Conservation (phyloP, 257 asterid species). For the Nemophila menziesii region DNA sequence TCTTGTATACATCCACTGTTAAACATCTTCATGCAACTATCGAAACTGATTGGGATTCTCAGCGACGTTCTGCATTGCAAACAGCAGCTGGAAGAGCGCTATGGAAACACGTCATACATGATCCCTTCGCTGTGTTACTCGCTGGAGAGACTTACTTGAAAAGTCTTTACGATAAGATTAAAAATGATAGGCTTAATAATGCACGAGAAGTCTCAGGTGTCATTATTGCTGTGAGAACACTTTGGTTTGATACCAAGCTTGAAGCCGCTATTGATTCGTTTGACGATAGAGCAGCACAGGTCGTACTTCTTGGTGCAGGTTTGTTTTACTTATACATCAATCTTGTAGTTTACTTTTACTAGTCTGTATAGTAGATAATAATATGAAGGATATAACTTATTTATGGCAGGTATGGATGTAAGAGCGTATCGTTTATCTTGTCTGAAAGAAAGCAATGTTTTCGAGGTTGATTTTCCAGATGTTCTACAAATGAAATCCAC, state of each 20-base stretch:
- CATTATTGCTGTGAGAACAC: conserved; percentile 79
- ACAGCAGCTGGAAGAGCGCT: conserved; percentile 91
- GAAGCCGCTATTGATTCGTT: conserved; percentile 65
- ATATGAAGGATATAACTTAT: conserved; percentile 5
- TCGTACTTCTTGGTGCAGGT: conserved; percentile 98
- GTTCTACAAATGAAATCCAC: conserved; percentile 63
- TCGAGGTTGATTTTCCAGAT: conserved; percentile 84
- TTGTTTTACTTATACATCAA: conserved; percentile 8
- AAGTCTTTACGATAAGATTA: conserved; percentile 64
- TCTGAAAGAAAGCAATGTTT: conserved; percentile 65
- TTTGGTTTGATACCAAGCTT: conserved; percentile 80
- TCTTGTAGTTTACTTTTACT: not conserved
- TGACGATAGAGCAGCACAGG: conserved; percentile 64
- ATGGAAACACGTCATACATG: conserved; percentile 70
- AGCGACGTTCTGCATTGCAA: conserved; percentile 74
- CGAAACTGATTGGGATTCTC: conserved; percentile 62
- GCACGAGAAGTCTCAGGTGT: conserved; percentile 88
- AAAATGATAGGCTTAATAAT: conserved; percentile 61
- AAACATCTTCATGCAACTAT: conserved; percentile 48
- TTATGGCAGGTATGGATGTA: conserved; percentile 83
- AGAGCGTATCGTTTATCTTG: conserved; percentile 79
- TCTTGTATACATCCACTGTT: conserved; percentile 37
- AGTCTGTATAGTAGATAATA: too few relatives aligned
- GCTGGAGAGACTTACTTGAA: conserved; percentile 76
- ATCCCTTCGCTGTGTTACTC: conserved; percentile 75